These are phyloP conservation scores for Pythium dissotocum DNA, from an alignment of 352 stramenopile species.

Conservation along the genomic window DNA sequence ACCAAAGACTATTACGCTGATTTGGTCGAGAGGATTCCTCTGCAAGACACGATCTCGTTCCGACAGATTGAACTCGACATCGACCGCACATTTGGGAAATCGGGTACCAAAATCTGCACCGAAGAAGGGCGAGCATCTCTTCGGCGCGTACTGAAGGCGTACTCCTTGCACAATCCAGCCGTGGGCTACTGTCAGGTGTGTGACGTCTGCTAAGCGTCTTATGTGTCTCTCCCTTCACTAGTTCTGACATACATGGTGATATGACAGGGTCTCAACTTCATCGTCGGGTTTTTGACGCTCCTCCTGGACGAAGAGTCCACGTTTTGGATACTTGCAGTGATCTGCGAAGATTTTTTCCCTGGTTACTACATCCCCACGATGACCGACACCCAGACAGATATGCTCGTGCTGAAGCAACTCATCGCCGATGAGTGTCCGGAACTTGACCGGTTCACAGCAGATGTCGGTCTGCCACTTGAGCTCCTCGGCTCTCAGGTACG, in stretches of 20 bases:
- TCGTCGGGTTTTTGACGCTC: conserved; percentile 84
- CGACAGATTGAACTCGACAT: conserved; percentile 88
- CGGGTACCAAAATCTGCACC: conserved; percentile 60
- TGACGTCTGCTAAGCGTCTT: too few species aligned
- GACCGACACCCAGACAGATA: conserved; percentile 88
- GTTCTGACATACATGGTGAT: not conserved
- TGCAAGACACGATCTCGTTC: conserved; percentile 58
- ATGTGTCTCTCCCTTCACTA: not conserved
- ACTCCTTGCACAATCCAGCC: conserved; percentile 74
- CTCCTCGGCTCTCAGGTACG: conserved; percentile 76
- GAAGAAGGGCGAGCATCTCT: conserved; percentile 52
- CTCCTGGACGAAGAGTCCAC: conserved; percentile 83
- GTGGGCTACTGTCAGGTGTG: conserved; percentile 85
- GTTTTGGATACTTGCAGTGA: conserved; percentile 87
- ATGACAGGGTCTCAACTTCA: conserved; percentile 81
- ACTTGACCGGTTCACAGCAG: conserved; percentile 71
- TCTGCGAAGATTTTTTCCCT: conserved; percentile 89
- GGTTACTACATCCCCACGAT: conserved; percentile 90
- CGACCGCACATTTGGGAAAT: conserved; percentile 83
- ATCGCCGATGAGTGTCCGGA: conserved; percentile 79
- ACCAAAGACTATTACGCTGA: conserved; percentile 45
- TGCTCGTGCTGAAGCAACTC: conserved; percentile 87
- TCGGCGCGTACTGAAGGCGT: conserved; percentile 72
- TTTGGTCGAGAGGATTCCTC: conserved; percentile 46
- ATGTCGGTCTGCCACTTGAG: conserved; percentile 83